Percentiles rank a stretch among this genome's conserved stretches.
Conservation (phyloP, 2,329 filamentous ascomycete species). For the Pseudogymnoascus sp. region DNA sequence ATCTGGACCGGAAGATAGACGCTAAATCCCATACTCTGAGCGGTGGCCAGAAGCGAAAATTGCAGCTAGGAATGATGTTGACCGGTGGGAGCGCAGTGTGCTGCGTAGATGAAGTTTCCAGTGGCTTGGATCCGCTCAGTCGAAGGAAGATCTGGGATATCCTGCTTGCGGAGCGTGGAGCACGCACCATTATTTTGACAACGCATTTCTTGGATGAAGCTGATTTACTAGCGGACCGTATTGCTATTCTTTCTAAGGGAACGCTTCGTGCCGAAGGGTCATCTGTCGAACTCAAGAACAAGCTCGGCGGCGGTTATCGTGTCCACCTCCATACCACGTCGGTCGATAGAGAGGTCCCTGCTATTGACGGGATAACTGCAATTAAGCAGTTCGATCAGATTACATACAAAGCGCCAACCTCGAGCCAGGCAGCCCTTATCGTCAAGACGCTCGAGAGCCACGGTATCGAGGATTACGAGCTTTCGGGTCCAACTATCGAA, state of each 20-base stretch:
- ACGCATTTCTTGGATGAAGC: slow-evolving; percentile 94
- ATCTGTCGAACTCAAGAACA: slow-evolving; percentile 76
- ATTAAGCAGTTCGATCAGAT: slow-evolving; percentile 60
- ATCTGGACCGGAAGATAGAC: slow-evolving; percentile 64
- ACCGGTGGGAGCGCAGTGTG: slow-evolving; percentile 82
- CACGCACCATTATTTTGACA: slow-evolving; percentile 75
- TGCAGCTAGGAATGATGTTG: slow-evolving; percentile 92
- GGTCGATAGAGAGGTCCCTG: slow-evolving; percentile 33
- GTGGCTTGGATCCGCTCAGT: slow-evolving; percentile 77
- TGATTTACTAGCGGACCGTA: slow-evolving; percentile 79
- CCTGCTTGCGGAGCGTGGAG: slow-evolving; percentile 71
- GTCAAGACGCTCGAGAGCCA: slow-evolving; percentile 59
- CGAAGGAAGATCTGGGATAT: slow-evolving; percentile 93
- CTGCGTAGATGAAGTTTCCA: slow-evolving; percentile 85
- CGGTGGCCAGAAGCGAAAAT: slow-evolving; percentile 84
- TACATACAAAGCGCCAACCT: slow-evolving; percentile 63
- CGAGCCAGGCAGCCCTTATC: slow-evolving; percentile 60
- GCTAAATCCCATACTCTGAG: slow-evolving; percentile 71
- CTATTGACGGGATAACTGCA: slow-evolving; percentile 47
- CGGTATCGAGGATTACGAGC: slow-evolving; percentile 68
- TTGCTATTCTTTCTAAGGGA: slow-evolving; percentile 80
- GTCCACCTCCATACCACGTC: slow-evolving; percentile 61
- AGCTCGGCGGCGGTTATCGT: slow-evolving; percentile 73
- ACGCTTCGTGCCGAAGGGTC: slow-evolving; percentile 74
- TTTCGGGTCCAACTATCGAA: slow-evolving; percentile 83